Conservation (phyloP, 2,329 filamentous ascomycete species). For the Xylariaceae sp. region DNA sequence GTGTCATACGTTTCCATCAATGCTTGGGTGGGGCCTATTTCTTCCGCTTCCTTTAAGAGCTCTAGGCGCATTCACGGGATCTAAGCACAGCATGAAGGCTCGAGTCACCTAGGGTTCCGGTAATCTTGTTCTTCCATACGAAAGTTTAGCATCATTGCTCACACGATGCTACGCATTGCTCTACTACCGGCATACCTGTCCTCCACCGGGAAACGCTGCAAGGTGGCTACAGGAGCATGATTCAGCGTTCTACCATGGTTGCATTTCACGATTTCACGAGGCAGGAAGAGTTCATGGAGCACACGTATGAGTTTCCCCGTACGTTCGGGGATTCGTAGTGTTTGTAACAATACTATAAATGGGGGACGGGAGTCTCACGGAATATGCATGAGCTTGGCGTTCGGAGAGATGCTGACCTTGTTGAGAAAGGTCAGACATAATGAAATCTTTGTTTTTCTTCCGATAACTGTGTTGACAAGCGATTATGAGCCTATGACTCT, state of each 20-base stretch:
- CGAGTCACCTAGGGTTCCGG: no score
- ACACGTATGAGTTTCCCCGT: constrained; percentile 3
- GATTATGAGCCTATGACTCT: background rate
- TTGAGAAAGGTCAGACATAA: constrained; percentile 12
- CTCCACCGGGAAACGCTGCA: background rate
- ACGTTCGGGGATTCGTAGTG: constrained; percentile 2
- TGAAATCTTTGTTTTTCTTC: background rate
- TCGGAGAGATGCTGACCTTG: background rate
- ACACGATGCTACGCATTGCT: background rate
- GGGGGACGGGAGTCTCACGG: background rate
- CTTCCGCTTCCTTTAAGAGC: background rate
- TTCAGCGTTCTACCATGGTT: constrained; percentile 2
- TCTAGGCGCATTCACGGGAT: background rate
- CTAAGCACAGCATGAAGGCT: background rate
- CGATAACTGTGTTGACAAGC: background rate
- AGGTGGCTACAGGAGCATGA: background rate
- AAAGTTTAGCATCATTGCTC: background rate
- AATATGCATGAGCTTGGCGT: constrained; percentile 4
- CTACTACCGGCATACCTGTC: background rate
- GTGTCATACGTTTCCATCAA: background rate
- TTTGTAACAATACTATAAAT: constrained; percentile 17
- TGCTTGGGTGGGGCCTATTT: background rate
- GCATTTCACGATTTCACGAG: constrained; percentile 4
- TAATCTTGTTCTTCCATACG: background rate
- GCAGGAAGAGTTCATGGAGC: background rate